Percentiles rank a stretch among this genome's conserved stretches.
Evolutionary conservation across 768 basidiomycete genomes (phyloP).

Genomic region (Kwoniella pini): DNA sequence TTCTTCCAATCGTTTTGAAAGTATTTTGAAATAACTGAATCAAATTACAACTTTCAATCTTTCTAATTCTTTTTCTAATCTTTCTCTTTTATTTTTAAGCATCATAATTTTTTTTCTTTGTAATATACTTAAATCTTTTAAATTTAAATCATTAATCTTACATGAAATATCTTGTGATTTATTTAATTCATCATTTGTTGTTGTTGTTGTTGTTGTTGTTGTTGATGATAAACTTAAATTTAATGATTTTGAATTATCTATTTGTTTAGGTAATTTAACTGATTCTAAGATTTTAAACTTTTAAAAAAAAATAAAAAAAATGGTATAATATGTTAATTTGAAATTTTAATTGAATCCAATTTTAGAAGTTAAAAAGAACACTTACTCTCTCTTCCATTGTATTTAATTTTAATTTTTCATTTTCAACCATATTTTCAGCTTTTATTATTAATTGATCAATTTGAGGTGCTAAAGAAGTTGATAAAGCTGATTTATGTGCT

Average conservation of each 20-base stretch:
- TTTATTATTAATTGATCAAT: conserved; percentile 47
- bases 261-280: conserved; percentile 15
- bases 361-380: too few species aligned
- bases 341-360: too few species aligned
- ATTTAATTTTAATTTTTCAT: conserved; percentile 26
- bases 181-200: background rate
- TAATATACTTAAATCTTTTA: conserved; percentile 35
- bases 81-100: conserved; percentile 47
- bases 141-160: conserved; percentile 30
- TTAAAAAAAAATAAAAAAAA: too few species aligned
- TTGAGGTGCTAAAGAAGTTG: conserved; percentile 45
- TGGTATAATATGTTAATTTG: too few species aligned
- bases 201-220: background rate
- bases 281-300: conserved; percentile 37
- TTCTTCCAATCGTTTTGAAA: too few species aligned
- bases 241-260: background rate
- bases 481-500: conserved; percentile 45
- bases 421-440: conserved; percentile 36
- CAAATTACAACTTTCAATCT: conserved; percentile 25
- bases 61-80: conserved; percentile 47
- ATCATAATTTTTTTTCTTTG: conserved; percentile 47
- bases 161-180: conserved; percentile 3
- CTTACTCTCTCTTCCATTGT: conserved; percentile 47
- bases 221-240: background rate
- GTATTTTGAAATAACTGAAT: too few species aligned